Evolutionary conservation across 139 green algal genomes (phyloP), one percentile per base, ranked within the genome.

Genomic region (Nannochloris sp.): DNA sequence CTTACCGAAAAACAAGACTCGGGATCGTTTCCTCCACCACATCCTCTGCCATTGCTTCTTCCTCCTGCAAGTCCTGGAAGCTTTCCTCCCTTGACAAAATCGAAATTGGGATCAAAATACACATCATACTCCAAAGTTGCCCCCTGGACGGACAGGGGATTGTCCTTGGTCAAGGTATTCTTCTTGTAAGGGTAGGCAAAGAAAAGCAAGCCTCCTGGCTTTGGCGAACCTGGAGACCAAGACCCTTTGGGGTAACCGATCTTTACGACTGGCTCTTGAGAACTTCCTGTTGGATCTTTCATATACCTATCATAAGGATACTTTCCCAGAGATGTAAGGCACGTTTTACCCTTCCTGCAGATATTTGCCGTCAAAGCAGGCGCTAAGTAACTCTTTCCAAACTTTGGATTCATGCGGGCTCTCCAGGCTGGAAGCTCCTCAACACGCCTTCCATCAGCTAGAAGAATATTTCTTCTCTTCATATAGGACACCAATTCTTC

Each of bases 71-170:
- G 23, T 44, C 63, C 63, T 17, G 63, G 63, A 30, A 70, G 63
- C 50, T 70, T 70, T 30, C 63, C 63, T 48, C 62, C 40, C 20
- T 70, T 70, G 13, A 70, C 50, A 16, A 64, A 70, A 49, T 70
- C 50, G 33, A 70, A 70, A 49, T 70, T 30, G n/a, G 14, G 14
- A 49, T 51, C 49, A 16, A 70, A 62, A 30, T 62, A 70, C 4
- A 70, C 63, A 28, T 70, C 63, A 51, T 62, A 70, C 2, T 70
- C 63, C 17, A 70, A 60, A 8, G 63, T 62, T 23, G 63, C 63
- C 3, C 50, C 44, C 20, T 57, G 10, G 5, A n/a, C n/a, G 8
- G 63, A 49, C 25, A 70, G 30, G 30, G 63, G 45, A n/a, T 33
- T 65, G 63, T 49, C 63, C 20, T 28, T 31, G 2, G 40, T 31